A percentile compares a stretch with the other conserved stretches of the same genome.
phyloP scores from a whole-genome alignment of 495 filamentous ascomycete species.

The Trichoderma erinaceum region DNA sequence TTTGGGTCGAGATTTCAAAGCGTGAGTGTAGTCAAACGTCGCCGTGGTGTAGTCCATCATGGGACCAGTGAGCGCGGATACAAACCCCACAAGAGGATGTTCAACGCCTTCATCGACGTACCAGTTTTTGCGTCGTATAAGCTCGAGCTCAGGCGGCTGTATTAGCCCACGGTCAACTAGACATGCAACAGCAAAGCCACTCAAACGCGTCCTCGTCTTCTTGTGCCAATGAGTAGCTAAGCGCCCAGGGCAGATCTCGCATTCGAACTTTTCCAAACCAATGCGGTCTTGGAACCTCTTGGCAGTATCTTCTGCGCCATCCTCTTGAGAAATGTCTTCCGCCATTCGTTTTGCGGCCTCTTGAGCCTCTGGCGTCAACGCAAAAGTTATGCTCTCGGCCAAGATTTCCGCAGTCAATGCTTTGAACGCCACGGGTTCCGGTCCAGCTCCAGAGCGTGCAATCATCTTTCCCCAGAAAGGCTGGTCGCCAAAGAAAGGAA shows the following conservation, averaged over 20 bases:
- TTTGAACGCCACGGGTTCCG: constrained; percentile 40
- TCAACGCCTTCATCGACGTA: constrained; percentile 10
- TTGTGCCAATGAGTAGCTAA: neutral
- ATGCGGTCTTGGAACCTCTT: neutral
- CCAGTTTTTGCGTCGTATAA: constrained; percentile 6
- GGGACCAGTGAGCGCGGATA: neutral
- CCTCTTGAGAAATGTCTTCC: constrained; percentile 36
- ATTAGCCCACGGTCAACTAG: neutral
- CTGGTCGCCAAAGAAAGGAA: constrained; percentile 64
- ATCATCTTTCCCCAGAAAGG: constrained; percentile 56
- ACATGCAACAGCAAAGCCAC: neutral
- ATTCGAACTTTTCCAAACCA: neutral
- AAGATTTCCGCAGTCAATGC: constrained; percentile 37
- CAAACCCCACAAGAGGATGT: neutral
- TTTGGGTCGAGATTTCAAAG: neutral
- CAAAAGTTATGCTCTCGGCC: constrained; percentile 34
- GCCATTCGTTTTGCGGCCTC: constrained; percentile 42
- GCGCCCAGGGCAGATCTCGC: neutral
- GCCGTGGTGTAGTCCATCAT: neutral
- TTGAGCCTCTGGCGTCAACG: constrained; percentile 31
- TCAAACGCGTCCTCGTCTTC: neutral
- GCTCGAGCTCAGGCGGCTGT: constrained; percentile 2
- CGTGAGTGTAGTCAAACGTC: constrained; percentile 3
- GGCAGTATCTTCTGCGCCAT: constrained; percentile 21
- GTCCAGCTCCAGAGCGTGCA: constrained; percentile 42